phyloP scores from a whole-genome alignment of 768 basidiomycete species.

The Boletus speciosus region DNA sequence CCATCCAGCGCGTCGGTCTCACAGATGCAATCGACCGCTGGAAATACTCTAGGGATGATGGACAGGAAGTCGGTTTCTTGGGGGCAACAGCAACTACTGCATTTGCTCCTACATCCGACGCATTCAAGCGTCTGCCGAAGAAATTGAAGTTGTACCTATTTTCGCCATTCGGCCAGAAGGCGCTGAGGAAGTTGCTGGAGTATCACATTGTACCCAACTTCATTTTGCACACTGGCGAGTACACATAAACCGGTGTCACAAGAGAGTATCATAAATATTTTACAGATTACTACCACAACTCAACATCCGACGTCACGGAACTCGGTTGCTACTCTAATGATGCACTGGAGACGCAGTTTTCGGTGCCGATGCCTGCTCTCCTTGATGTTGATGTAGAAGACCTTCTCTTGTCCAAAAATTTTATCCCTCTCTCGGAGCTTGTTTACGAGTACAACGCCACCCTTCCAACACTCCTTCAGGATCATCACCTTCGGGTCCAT shows the following conservation, averaged over 20 bases:
- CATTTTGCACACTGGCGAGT: slow-evolving; percentile 9
- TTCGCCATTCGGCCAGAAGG: slow-evolving; percentile 12
- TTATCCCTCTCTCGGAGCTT: neutral
- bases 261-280: neutral
- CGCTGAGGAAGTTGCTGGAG: slow-evolving; percentile 11
- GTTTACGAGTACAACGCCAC: slow-evolving; percentile 11
- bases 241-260: neutral
- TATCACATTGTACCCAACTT: slow-evolving; percentile 11
- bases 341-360: neutral
- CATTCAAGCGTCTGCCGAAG: slow-evolving; percentile 9
- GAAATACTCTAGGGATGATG: neutral
- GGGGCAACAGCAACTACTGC: slow-evolving; percentile 5
- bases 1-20: slow-evolving; percentile 13
- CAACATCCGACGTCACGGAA: neutral
- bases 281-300: slow-evolving; percentile 13
- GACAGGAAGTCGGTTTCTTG: neutral
- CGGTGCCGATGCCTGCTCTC: neutral
- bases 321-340: neutral
- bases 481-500: slow-evolving; percentile 3
- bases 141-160: slow-evolving; percentile 9
- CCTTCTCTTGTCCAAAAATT: neutral
- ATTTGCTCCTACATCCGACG: slow-evolving; percentile 5
- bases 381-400: neutral
- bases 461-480: slow-evolving; percentile 11
- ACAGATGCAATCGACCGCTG: slow-evolving; percentile 4